Evolutionary conservation across 192 early-diverging fungal genomes (phyloP), one percentile per base, ranked within the genome.

Genomic region (Allomyces javanicus): DNA sequence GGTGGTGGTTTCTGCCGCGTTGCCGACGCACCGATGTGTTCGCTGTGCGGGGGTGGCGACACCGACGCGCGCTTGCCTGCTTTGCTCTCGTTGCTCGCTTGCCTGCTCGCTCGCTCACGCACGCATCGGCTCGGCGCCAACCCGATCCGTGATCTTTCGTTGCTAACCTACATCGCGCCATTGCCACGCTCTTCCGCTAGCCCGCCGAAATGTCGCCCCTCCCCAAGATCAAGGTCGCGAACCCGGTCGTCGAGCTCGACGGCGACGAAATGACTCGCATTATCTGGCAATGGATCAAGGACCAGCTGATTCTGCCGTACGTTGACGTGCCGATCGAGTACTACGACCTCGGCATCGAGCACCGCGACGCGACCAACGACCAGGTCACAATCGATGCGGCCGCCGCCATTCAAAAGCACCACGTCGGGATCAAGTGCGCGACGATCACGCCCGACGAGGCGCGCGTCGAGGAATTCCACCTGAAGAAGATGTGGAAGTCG

Each of bases 251-350:
- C 66, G 83, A 91, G 74, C 76, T 86, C 21, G 90, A 97, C 72
- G 95, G 95, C 68, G 95, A 98, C 76, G 95, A 98, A 81, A 96
- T 96, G 93, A 98, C 95, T 40, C 80, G 95, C 70, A 96, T 98
- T 78, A 89, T 98, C 77, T 94, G 90, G 90, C 81, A 87, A 72
- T 79, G 83, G 76, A 96, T 94, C 78, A 90, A 93, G 76, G 92
- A 97, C 72, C 89, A 89, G 84, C 80, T 92, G 33, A 87, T 93
- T 70, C 77, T 92, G 27, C 92, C 93, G 19, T 89, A 90, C 69
- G 72, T 92, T 64, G 83, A 92, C 65, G 71, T 92, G 61, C 89
- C 92, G 69, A 92, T 95, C 83, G 90, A 93, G 86, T 97, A 96
- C 83, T 97, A 83, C 73, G 94, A 97, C 75, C 79, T 97, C 69